These are phyloP conservation scores for Urochloa ruziziensis DNA, from an alignment of 176 grass and related monocot genomes.

Conservation along the genomic window DNA sequence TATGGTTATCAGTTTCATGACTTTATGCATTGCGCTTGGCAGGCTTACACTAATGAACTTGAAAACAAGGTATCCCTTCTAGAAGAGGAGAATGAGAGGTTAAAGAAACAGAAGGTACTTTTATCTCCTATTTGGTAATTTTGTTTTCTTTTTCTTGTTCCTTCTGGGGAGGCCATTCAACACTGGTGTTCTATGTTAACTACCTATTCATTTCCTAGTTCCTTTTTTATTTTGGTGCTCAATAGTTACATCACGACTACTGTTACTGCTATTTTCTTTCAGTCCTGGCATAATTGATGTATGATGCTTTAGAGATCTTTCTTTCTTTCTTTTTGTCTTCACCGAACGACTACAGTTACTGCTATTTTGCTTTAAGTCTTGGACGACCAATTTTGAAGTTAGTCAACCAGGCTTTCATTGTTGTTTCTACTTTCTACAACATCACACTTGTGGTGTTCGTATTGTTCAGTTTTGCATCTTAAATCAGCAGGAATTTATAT, in stretches of 20 bases:
- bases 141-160: not conserved
- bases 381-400: not conserved
- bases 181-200: not conserved
- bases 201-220: not conserved
- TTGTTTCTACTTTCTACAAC: not conserved
- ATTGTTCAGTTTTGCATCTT: not conserved
- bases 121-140: slow-evolving; percentile 21
- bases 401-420: not conserved
- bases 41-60: slow-evolving; percentile 97
- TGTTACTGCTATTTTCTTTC: too few species aligned
- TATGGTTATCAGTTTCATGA: not conserved
- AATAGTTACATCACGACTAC: not conserved
- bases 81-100: slow-evolving; percentile 75
- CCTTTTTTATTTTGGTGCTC: not conserved
- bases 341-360: not conserved
- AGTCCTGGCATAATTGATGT: too few species aligned
- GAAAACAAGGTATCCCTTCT: slow-evolving; percentile 87
- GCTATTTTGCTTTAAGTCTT: not conserved
- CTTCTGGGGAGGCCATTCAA: not conserved
- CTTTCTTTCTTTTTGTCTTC: not conserved
- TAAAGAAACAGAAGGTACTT: slow-evolving; percentile 91
- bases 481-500: not conserved
- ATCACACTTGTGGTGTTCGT: not conserved
- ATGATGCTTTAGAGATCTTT: not conserved
- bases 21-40: slow-evolving; percentile 11